Evolutionary conservation across 2,329 filamentous ascomycete species (phyloP), one percentile per base, ranked within the genome.

Genomic region (Aspergillus vadensis): DNA sequence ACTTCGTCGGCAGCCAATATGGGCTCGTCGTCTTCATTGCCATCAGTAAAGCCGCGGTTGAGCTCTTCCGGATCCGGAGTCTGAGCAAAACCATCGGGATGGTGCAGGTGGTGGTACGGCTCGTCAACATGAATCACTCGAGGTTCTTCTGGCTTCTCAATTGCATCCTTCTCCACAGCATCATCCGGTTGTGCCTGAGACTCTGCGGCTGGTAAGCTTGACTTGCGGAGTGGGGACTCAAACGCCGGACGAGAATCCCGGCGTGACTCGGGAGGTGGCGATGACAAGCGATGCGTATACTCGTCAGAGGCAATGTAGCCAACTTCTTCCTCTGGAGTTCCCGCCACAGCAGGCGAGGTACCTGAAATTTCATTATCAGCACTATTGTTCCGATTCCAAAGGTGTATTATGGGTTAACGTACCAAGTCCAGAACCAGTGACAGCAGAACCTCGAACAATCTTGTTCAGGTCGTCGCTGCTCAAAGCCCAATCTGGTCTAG

Each of bases 1-100:
- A 96, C 83, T 77, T 98, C 92, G 71, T 98, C 95, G 1, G 91
- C 84, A 7, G 95, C 95, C 54, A 99, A 81, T 65, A 99, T 97
- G 0, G 94, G 93, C 27, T 88, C 87, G 39, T 85, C 84, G 70
- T 89, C 86, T 17, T 85, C 84, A 59, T 83, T 84, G 5, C 79
- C 80, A 12, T 81, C 82, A 59, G 80, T 76, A 39, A 77, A 74
- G 38, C 75, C 73, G 8, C 77, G 76, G 23, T 65, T 55, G 64
- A 82, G 76, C 55, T 86, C 80, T 55, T 86, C 82, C 0, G 80
- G 82, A 7, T 77, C 79, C 25, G 81, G 79, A 8, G 72, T 71
- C n/a, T 70, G 70, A 60, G 82, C 80, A 62, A 83, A 83, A 15
- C 83, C 83, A 66, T 82, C 77, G 5, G 75, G 76, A 51, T 78